Base-by-base conservation (phyloP, 208 protist species). In the Novymonas esmeraldas region DNA sequence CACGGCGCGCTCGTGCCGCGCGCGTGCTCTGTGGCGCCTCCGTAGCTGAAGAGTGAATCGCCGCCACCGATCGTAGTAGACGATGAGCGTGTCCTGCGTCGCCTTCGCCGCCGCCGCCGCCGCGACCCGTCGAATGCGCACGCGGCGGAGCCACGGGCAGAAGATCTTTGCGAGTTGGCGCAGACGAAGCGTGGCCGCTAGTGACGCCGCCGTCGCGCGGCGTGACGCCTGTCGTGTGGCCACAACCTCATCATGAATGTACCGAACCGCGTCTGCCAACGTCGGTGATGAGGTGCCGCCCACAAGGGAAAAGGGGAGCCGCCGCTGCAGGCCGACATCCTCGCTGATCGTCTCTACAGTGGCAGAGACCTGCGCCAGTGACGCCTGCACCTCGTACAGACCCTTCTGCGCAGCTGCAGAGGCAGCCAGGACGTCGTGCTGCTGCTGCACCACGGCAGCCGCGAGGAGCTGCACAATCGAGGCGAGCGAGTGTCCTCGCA, bases 1-100 rank as follows among this genome's bases (percentile, higher is more conserved):
- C 20, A 70, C 54, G 20, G 62, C 62, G 33, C 62, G 62, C 3
- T 51, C 48, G 29, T 68, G 62, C 1, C 62, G 62, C n/a, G 49
- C 62, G 16, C 51, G 49, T 16, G 22, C 22, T 3, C 55, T 49
- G 50, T 51, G 62, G 2, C 9, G 62, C 49, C 46, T 36, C 0
- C 62, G 62, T 39, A 58, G 9, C 45, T 18, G 9, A 36, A 29
- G 39, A 2, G 48, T n/a, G 51, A 14, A 18, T 41, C 3, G 5
- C 36, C 36, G 5, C 36, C 36, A 41, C 11, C 11, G 5, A 11
- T 14, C 7, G 36, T 41, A 41, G 36, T 14, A 41, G 36, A 41
- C 36, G 11, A 11, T 11, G 36, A 41, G 5, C 36, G 11, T 11
- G 7, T 41, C 36, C 36, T 41, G 5, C 36, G 11, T 11, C 7